Conservation (phyloP, 2,329 filamentous ascomycete species). For the Phaeosphaeria sp. region DNA sequence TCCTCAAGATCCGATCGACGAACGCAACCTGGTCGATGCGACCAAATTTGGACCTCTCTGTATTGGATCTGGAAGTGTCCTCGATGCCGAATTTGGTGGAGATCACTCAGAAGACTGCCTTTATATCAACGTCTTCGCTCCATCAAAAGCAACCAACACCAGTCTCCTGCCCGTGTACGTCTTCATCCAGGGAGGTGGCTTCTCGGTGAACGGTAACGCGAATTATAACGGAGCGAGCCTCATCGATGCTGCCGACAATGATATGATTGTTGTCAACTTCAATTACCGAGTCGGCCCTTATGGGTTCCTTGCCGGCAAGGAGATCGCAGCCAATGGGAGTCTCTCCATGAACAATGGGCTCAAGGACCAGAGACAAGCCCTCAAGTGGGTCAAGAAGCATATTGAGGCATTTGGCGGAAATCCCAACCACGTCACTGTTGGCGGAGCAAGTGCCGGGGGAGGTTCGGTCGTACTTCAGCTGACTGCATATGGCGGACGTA, state of each 20-base stretch:
- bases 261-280: conserved; percentile 50
- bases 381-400: conserved; percentile 47
- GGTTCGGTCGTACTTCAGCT: conserved; percentile 48
- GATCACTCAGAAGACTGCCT: conserved; percentile 49
- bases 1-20: conserved; percentile 66
- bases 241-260: conserved; percentile 36
- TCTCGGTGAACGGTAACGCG: conserved; percentile 44
- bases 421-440: conserved; percentile 47
- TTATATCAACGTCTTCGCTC: conserved; percentile 49
- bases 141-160: conserved; percentile 39
- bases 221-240: conserved; percentile 45
- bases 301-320: conserved; percentile 46
- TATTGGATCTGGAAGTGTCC: conserved; percentile 32
- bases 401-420: conserved; percentile 50
- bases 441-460: conserved; percentile 50
- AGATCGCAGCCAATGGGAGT: conserved; percentile 32
- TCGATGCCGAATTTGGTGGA: conserved; percentile 35
- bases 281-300: conserved; percentile 51
- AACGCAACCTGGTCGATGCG: conserved; percentile 59
- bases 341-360: conserved; percentile 48
- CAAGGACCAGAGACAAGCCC: conserved; percentile 45
- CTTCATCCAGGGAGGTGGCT: conserved; percentile 51
- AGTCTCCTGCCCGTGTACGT: conserved; percentile 49
- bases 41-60: conserved; percentile 44
- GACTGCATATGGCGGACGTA: conserved; percentile 45